Evolutionary conservation across 2,329 filamentous ascomycete genomes (phyloP), one percentile per base, ranked within the genome.

Genomic region (Alternaria ethzedia): DNA sequence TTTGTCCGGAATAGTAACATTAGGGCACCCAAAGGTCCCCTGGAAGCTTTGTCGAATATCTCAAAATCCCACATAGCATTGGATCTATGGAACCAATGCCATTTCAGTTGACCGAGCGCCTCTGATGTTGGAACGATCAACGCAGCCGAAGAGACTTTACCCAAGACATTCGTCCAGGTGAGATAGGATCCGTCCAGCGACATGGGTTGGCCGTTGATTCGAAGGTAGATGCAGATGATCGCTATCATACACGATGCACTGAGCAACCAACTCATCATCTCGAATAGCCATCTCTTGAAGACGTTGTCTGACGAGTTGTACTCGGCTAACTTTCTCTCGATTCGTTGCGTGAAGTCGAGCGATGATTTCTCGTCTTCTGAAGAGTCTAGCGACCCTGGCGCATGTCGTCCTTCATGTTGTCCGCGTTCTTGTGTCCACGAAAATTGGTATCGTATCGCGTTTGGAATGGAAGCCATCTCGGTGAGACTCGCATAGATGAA

Each of bases 31-130:
- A 57, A 65, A 0, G 71, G 61, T 0, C 68, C 66, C 15, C 69
- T 32, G 0, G 70, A 66, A 4, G 70, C 66, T 8, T 72, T 72
- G n/a, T 76, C 75, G 11, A 77, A 77, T 5, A 72, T 69, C n/a
- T 78, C 74, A 10, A 77, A 76, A 45, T 78, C 76, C 67, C 70
- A 72, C 50, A 77, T 71, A 3, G 64, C 66, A 5, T 55, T 66
- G 1, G 70, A 65, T 0, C 58, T 49, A 2, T 66, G 23, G 8
- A 70, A 70, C 72, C 75, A 76, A 10, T 61, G 63, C 69, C 75
- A 78, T 49, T 76, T 77, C 4, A 75, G 49, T 21, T 77, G 73
- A 0, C 74, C 73, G 0, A 77, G 59, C 2, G 69, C 72, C 61
- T 77, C 73, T 2, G 72, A 59, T 0, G 70, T 69, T 3, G 72